Evolutionary conservation across 1,284 basidiomycete species (phyloP).

Genomic region (Prillingera fragicola): DNA sequence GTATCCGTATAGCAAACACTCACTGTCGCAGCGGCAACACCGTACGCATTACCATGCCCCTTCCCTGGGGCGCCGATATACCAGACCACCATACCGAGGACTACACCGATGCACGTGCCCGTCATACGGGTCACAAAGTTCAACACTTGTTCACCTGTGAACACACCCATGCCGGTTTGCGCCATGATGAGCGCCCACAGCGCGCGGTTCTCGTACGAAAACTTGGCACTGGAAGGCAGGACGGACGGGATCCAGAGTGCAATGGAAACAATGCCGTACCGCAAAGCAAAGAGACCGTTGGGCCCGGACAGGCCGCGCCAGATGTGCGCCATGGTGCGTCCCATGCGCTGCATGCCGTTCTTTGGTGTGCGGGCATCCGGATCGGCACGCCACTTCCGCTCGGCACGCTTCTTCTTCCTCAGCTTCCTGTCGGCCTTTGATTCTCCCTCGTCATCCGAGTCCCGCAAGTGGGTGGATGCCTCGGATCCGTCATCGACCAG

Average conservation of each 20-base stretch:
- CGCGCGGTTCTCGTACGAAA: constrained; percentile 40
- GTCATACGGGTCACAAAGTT: constrained; percentile 53
- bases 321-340: constrained; percentile 18
- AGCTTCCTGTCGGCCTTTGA: not conserved
- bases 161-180: constrained; percentile 60
- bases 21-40: constrained; percentile 54
- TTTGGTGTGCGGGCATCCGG: constrained; percentile 42
- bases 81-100: constrained; percentile 58
- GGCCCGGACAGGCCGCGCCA: constrained; percentile 27
- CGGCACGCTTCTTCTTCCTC: not conserved
- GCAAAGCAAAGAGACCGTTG: constrained; percentile 53
- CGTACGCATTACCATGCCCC: constrained; percentile 57
- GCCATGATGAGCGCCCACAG: constrained; percentile 61
- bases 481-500: constrained; percentile 2
- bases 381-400: constrained; percentile 11
- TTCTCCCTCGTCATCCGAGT: not conserved
- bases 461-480: no score
- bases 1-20: constrained; percentile 41
- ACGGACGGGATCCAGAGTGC: constrained; percentile 58
- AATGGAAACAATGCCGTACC: constrained; percentile 56
- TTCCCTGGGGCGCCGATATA: constrained; percentile 52
- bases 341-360: constrained; percentile 35
- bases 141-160: constrained; percentile 59
- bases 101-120: constrained; percentile 52
- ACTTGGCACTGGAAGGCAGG: constrained; percentile 41